Evolutionary conservation across 192 early-diverging fungal genomes (phyloP), one percentile per base, ranked within the genome.

Genomic region (Coemansia sp.): DNA sequence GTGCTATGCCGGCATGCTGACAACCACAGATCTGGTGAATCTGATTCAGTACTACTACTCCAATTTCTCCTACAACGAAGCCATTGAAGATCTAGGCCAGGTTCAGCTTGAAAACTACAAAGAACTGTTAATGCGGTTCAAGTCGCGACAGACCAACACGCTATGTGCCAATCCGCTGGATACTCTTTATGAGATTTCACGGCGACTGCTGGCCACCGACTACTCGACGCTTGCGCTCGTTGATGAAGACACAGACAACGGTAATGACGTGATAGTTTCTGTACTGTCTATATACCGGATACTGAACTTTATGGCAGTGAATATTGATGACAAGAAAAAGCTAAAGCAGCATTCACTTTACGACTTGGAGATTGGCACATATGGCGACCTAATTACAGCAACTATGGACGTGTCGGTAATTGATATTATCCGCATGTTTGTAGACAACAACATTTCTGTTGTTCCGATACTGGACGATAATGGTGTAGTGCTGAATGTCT

Each of bases 21-120:
- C 94, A 14, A 94, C 94, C 8, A 90, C 93, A 1, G 96, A 98
- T 65, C 91, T 98, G 67, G 91, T 98, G 39, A 89, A 94, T 66
- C 71, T 98, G 59, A 91, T 98, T 23, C 84, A 91, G 64, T 92
- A 92, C 74, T 94, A 95, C 72, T 94, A 95, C 69, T 82, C 81
- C 31, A 84, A 90, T 55, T 81, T 88, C 14, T 87, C 88, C 9
- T 87, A 89, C 44, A 82, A 83, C 13, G 89, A 82, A 13, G 95
- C 94, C 6, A 81, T 94, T 42, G 85, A 88, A 30, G 92, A 98
- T 50, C 86, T 98, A 56, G 91, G 94, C 35, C 82, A 86, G 53
- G 54, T 72, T 19, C 70, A 71, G 54, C 68, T 80, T 42, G 67
- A 75, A 48, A 63, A 74, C 59, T 80, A 70, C 57, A 70, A 75